Conservation (phyloP, 2,329 filamentous ascomycete species). For the Achaetomium macrosporum region DNA sequence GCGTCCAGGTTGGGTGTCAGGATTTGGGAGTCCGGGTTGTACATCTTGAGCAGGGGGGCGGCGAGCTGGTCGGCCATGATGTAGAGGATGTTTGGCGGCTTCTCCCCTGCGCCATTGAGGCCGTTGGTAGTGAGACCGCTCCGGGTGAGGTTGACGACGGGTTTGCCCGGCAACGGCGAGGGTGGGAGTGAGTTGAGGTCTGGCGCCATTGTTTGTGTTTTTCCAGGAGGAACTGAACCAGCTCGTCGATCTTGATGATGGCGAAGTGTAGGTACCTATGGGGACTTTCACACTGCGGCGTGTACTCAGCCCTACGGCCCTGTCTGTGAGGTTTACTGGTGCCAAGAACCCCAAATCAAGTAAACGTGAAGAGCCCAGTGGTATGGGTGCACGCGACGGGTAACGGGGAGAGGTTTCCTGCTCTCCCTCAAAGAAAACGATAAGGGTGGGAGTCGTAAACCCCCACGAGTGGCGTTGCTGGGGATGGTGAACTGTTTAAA, state of each 20-base stretch:
- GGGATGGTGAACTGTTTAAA: conserved; percentile 3
- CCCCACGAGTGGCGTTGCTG: conserved; percentile 1
- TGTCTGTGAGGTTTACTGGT: neutral
- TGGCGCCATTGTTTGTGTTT: conserved; percentile 51
- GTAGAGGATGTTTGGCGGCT: conserved; percentile 74
- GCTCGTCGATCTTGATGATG: neutral
- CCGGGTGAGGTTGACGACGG: conserved; percentile 17
- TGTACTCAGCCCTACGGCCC: conserved; percentile 13
- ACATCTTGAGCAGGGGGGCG: conserved; percentile 84
- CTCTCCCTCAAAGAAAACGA: neutral
- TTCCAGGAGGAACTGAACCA: neutral
- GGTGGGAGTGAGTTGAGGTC: conserved; percentile 67
- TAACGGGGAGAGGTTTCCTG: neutral
- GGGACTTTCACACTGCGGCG: neutral
- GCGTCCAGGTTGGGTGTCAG: conserved; percentile 86
- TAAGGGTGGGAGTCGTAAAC: conserved; percentile 1
- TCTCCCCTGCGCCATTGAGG: conserved; percentile 21
- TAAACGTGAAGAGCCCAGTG: conserved; percentile 5
- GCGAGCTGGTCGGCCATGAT: conserved; percentile 97
- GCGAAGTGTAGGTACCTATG: neutral
- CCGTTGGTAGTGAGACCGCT: conserved; percentile 17
- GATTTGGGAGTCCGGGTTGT: conserved; percentile 83
- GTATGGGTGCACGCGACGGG: neutral
- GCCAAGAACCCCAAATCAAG: conserved; percentile 8
- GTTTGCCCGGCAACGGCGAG: conserved; percentile 37